phyloP scores from a whole-genome alignment of 73 alveolate species.

The Tetrahymena elliotti region DNA sequence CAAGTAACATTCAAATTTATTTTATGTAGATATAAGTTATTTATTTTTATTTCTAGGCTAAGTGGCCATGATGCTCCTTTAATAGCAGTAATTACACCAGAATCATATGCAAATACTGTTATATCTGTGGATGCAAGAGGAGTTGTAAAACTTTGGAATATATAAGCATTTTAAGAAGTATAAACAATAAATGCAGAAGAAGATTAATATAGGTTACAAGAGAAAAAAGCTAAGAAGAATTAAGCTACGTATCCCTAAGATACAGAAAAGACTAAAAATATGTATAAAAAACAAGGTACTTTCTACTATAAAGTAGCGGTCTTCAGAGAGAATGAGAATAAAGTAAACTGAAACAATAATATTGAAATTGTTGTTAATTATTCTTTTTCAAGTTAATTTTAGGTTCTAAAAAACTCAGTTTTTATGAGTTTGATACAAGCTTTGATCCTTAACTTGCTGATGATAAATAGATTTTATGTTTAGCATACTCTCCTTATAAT shows the following conservation, averaged over 20 bases:
- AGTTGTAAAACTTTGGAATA: constrained; percentile 24
- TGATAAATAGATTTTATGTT: constrained; percentile 7
- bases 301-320: background rate
- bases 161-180: constrained; percentile 5
- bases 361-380: background rate
- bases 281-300: background rate
- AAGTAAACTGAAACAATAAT: background rate
- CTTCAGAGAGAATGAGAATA: background rate
- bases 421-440: constrained; percentile 8
- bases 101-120: background rate
- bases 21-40: background rate
- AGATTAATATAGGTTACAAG: background rate
- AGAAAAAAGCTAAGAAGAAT: constrained; percentile 4
- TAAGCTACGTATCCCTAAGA: background rate
- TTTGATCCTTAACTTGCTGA: constrained; percentile 35
- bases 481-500: constrained; percentile 7
- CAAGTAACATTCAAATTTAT: background rate
- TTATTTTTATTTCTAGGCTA: background rate
- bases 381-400: background rate
- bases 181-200: constrained; percentile 12
- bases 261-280: background rate
- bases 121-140: constrained; percentile 22
- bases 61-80: constrained; percentile 35
- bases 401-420: background rate
- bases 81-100: constrained; percentile 8